Percentiles rank a stretch among this genome's conserved stretches.
Evolutionary conservation across 2,329 filamentous ascomycete genomes (phyloP).

Genomic region (Drechmeria coniospora): DNA sequence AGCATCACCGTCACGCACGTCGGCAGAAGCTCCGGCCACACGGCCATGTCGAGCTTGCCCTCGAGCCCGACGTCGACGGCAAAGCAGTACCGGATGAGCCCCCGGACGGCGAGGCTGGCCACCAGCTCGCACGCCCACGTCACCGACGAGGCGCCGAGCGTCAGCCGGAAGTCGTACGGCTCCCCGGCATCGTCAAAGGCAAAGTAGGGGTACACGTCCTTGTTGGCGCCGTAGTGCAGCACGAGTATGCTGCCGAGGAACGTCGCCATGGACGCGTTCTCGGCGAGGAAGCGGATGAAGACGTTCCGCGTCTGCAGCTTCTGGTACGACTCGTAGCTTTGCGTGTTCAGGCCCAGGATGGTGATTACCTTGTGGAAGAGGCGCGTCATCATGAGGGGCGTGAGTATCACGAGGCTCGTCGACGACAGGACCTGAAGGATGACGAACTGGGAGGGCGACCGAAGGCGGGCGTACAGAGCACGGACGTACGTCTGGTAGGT

Average conservation of each 20-base stretch:
- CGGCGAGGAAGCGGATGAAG: conserved; percentile 51
- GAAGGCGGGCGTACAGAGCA: conserved; percentile 51
- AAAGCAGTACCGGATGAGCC: conserved; percentile 42
- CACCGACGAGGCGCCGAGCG: conserved; percentile 45
- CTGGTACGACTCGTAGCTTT: conserved; percentile 47
- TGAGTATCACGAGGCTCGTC: conserved; percentile 45
- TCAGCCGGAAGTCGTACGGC: conserved; percentile 46
- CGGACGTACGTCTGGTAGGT: conserved; percentile 60
- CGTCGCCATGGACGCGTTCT: conserved; percentile 53
- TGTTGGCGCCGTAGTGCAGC: conserved; percentile 51
- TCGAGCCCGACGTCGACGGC: conserved; percentile 47
- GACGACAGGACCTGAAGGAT: conserved; percentile 50
- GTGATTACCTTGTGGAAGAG: conserved; percentile 40
- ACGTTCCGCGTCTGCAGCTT: conserved; percentile 52
- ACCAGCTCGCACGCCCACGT: conserved; percentile 54
- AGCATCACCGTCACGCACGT: conserved; percentile 50
- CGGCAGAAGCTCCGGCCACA: conserved; percentile 52
- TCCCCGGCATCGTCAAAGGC: conserved; percentile 37
- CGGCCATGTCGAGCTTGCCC: conserved; percentile 46
- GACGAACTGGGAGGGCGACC: conserved; percentile 49
- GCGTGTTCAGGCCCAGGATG: conserved; percentile 38
- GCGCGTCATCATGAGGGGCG: conserved; percentile 47
- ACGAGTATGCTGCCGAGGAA: conserved; percentile 52
- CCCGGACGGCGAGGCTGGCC: conserved; percentile 43
- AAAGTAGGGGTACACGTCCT: conserved; percentile 55